phyloP scores from a whole-genome alignment of 371 early-diverging fungal genomes.

The Rhizopus sp. region DNA sequence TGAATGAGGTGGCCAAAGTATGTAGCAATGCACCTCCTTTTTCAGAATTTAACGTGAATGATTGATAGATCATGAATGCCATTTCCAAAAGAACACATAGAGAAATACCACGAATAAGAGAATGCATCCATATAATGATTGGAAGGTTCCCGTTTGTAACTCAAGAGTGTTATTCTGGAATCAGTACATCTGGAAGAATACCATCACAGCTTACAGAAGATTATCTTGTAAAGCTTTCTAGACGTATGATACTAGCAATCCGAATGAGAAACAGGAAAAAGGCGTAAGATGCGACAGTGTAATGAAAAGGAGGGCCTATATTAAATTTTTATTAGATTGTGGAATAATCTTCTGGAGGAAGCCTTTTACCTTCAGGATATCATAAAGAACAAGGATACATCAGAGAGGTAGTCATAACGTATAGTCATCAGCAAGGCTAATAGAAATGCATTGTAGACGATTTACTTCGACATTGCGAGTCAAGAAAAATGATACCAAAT shows the following conservation, averaged over 20 bases:
- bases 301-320: not conserved
- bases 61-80: constrained; percentile 36
- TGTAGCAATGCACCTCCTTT: not conserved
- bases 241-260: constrained; percentile 58
- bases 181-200: constrained; percentile 31
- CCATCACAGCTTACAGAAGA: constrained; percentile 58
- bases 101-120: constrained; percentile 46
- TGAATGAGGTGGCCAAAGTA: constrained; percentile 69
- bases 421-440: not conserved
- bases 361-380: constrained; percentile 80
- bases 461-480: constrained; percentile 20
- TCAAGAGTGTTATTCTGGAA: constrained; percentile 30
- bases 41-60: not conserved
- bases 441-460: not conserved
- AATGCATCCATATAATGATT: constrained; percentile 58
- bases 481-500: constrained; percentile 5
- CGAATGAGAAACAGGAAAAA: constrained; percentile 62
- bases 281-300: constrained; percentile 51
- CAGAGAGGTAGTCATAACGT: constrained; percentile 48
- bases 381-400: constrained; percentile 60
- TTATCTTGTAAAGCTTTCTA: constrained; percentile 54
- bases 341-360: constrained; percentile 60
- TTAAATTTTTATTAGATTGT: constrained; percentile 45
- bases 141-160: constrained; percentile 51
- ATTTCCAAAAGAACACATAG: constrained; percentile 26